phyloP scores from a whole-genome alignment of 78 protist genomes.

The Capsaspora owczarzaki region DNA sequence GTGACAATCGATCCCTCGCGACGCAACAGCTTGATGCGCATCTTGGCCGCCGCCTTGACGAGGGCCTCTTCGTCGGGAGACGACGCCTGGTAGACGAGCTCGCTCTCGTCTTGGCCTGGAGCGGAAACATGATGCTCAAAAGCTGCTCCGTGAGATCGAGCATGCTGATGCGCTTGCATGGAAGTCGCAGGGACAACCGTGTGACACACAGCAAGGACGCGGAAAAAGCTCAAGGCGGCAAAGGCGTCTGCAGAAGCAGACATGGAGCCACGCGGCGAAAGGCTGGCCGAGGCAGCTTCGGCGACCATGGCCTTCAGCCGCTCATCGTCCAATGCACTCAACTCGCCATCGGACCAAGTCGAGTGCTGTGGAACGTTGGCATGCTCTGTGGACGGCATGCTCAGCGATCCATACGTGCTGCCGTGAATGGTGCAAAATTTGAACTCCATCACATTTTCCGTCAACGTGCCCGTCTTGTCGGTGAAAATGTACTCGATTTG shows the following conservation, averaged over 20 bases:
- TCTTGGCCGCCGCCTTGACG: slow-evolving; percentile 48
- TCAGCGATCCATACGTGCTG: slow-evolving; percentile 7
- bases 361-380: no score
- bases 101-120: background rate
- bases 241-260: no score
- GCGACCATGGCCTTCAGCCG: no score
- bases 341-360: no score
- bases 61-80: slow-evolving; percentile 72
- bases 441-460: slow-evolving; percentile 61
- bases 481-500: slow-evolving; percentile 66
- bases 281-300: no score
- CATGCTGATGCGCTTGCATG: background rate
- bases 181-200: slow-evolving; percentile 49
- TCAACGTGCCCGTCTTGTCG: slow-evolving; percentile 79
- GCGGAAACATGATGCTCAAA: background rate
- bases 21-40: no score
- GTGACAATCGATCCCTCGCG: no score
- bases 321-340: no score
- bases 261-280: no score
- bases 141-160: background rate
- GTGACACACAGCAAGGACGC: slow-evolving; percentile 74
- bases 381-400: no score
- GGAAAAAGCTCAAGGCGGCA: slow-evolving; percentile 31
- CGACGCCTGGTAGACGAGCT: slow-evolving; percentile 17
- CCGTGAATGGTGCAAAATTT: slow-evolving; percentile 38